Base-by-base conservation (phyloP, 495 filamentous ascomycete genomes). In the Polyplosphaeria fusca region DNA sequence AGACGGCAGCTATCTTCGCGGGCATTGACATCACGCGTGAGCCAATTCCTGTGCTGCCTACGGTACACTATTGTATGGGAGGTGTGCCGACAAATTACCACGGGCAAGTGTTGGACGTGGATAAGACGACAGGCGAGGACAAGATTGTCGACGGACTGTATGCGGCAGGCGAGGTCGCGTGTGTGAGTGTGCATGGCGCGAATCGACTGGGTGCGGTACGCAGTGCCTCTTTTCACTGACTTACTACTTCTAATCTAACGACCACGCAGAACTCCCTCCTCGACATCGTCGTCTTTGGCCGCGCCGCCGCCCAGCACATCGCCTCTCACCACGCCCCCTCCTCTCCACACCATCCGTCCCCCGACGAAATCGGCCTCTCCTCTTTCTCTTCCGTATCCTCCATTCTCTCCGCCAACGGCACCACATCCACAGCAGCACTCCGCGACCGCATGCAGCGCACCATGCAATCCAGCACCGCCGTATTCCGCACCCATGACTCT, bases 41-140 rank as follows among this genome's bases (percentile, higher is more conserved):
- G 73, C 93, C 92, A 58, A 98, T 98, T 67, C 93, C 93, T 45
- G 93, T 98, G 60, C 79, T 98, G 55, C 93, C 93, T 44, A 98
- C 93, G 28, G 93, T 95, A 66, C 93, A 98, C 79, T 98, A 98
- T 82, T 96, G 96, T 81, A 98, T 98, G 93, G 93, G 93, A 73
- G 93, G 93, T 77, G 95, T 98, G 69, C 92, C 93, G 35, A 98
- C 93, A 58, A 89, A 89, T 65, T 96, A 94, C 80, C 95, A 90
- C 55, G 93, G 93, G 70, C 91, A 96, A 74, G 93, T 96, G 66
- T 71, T 98, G 48, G 90, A 87, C 42, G 79, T 93, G 30, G 90
- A 93, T 69, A 67, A 72, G 9, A 14, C 30, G 30, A 35, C 7
- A 35, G 92, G 92, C 62, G 82, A 92, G 44, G 92, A 97, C 77